These are phyloP conservation scores for Tympanopsis confertula DNA, from an alignment of 2,329 filamentous ascomycete species.

Conservation along the genomic window DNA sequence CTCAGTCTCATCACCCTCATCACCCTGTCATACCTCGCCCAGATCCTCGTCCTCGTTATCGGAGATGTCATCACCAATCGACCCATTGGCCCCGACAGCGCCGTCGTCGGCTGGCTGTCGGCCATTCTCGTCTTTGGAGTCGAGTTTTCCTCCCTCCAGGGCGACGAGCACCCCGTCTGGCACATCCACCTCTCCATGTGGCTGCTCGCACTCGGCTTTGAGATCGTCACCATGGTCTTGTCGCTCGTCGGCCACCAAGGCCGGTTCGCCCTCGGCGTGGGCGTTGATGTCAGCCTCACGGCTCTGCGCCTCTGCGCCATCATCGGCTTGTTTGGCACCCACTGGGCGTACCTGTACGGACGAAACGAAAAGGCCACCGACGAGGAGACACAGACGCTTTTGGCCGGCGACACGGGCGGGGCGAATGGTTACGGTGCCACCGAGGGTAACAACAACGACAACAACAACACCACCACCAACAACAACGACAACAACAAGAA, in stretches of 20 bases:
- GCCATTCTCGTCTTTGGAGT: constrained; percentile 54
- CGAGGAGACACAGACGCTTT: background rate
- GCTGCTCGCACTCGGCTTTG: constrained; percentile 42
- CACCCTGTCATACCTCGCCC: constrained; percentile 32
- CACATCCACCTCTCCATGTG: constrained; percentile 55
- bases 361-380: background rate
- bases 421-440: background rate
- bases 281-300: constrained; percentile 5
- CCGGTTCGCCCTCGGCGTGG: constrained; percentile 3
- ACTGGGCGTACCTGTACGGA: constrained; percentile 1
- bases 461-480: constrained; percentile 12
- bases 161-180: constrained; percentile 39
- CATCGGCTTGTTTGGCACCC: constrained; percentile 8
- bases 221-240: constrained; percentile 32
- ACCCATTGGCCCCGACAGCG: constrained; percentile 32
- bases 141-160: constrained; percentile 40
- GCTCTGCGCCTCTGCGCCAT: constrained; percentile 7
- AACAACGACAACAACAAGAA: constrained; percentile 18
- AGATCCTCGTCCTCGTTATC: constrained; percentile 27
- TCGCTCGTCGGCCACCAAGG: constrained; percentile 13
- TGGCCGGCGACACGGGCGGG: background rate
- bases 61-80: constrained; percentile 18
- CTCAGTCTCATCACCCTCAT: constrained; percentile 28
- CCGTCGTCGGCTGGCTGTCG: constrained; percentile 44
- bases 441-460: constrained; percentile 8